Base-by-base conservation (phyloP, 2,329 filamentous ascomycete genomes). In the Diaporthe capsici region DNA sequence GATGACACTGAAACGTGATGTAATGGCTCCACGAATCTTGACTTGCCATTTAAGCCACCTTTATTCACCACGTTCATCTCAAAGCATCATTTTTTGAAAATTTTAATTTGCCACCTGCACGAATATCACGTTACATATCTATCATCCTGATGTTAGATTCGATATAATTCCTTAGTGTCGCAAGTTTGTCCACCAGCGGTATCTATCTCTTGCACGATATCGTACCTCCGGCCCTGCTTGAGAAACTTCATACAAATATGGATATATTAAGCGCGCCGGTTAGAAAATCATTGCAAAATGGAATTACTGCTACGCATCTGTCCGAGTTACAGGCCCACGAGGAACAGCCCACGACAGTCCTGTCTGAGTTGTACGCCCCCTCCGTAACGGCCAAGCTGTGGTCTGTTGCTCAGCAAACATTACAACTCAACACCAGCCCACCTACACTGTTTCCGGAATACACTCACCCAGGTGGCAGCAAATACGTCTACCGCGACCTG, bases 401-500 rank as follows among this genome's bases (percentile, higher is more conserved):
- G 61, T 65, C 61, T 34, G 61, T 65, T 13, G 61, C 61, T 4
- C 61, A 49, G 25, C 25, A 49, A 42, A 42, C 61, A 34, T 65
- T 49, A 7, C 44, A 34, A 31, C 17, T 47, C 25, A 31, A 28
- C 10, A 2, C 17, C 10, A 10, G 25, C 42, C 61, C 61, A 15
- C 61, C 61, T 3, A 49, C 9, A 34, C 25, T 65, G 2, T 65
- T 34, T n/a, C 61, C 61, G 4, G 84, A 85, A 76, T 84, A 85
- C 75, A 85, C 83, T 13, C 79, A 83, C 37, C 83, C 84, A n/a
- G 82, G 81, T 12, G 79, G 81, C 0, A 81, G 79, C 0, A 79
- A 78, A 20, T 88, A 87, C 74, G 81, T 84, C 25, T 84, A 87
- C 72, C 81, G 85, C 17, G 81, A 83, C 39, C 79, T 83, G 0